Base-by-base conservation (phyloP, 805 yeast genomes). In the Ogataea ramenticola region DNA sequence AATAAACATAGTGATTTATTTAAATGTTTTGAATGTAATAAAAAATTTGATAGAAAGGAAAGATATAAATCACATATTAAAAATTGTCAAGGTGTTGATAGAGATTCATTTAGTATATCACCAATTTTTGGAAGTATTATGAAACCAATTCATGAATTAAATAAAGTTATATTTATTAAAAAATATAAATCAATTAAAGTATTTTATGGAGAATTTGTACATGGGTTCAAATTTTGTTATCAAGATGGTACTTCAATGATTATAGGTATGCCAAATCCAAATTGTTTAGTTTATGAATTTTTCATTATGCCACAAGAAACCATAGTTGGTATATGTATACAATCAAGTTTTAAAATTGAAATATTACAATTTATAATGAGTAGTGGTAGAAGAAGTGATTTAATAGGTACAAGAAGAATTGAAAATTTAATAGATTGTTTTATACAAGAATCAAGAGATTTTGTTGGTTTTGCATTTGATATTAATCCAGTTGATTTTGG, bases 11-110 rank as follows among this genome's bases (percentile, higher is more conserved):
- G 44, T 7, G 43, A 40, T 46, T 29, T 39, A n/a, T 43, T 43
- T 21, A 17, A 41, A 34, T 46, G 49, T 43, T 12, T 15, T 2
- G 6, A 15, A 14, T 46, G 49, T 37, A 40, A 43, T 17, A 40
- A 46, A 14, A 33, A 43, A 16, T 39, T 43, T 22, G 49, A 46
- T 43, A 26, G 49, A 22, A 20, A 34, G 12, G 26, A 33, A 24
- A 43, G 65, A 21, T 36, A 24, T 21, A 21, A 22, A 15, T 19
- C 29, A 15, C 39, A 36, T n/a, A 14, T 36, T 24, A n/a, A 22
- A 12, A 36, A 24, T 12, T 36, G 39, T 36, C 35, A 32, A 32
- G 35, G 35, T n/a, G 11, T 32, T 16, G 35, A 32, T 11, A 32
- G 35, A 32, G 35, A 32, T 32, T 32, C n/a, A 32, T 7, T 32